These are phyloP conservation scores for Trametes pubescens DNA, from an alignment of 1,284 basidiomycete genomes.

Conservation along the genomic window DNA sequence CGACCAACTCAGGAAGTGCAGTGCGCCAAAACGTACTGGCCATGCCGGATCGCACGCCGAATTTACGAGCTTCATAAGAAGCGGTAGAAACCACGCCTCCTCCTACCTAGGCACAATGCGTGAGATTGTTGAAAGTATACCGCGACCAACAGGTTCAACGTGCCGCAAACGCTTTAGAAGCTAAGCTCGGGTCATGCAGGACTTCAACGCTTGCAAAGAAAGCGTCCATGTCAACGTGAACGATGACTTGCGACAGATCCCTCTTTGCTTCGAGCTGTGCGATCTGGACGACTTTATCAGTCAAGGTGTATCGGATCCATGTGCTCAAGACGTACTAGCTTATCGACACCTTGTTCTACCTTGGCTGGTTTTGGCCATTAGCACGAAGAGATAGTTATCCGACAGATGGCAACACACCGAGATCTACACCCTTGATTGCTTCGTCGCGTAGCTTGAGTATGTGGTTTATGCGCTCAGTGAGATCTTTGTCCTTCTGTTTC, in stretches of 20 bases:
- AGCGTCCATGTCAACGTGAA: slow-evolving; percentile 90
- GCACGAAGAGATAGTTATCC: neutral
- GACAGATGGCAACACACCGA: slow-evolving; percentile 53
- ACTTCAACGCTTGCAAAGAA: slow-evolving; percentile 81
- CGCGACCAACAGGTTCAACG: slow-evolving; percentile 36
- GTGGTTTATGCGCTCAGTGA: slow-evolving; percentile 74
- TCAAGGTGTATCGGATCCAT: neutral
- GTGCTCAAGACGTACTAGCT: slow-evolving; percentile 48
- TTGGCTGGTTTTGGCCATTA: slow-evolving; percentile 47
- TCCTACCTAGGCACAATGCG: slow-evolving; percentile 60
- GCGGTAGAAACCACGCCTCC: slow-evolving; percentile 85
- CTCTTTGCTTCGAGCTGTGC: slow-evolving; percentile 78
- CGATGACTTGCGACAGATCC: slow-evolving; percentile 85
- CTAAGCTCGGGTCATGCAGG: slow-evolving; percentile 79
- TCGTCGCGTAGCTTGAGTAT: slow-evolving; percentile 76
- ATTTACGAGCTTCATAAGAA: slow-evolving; percentile 91
- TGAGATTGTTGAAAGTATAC: neutral
- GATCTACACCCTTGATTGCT: slow-evolving; percentile 60
- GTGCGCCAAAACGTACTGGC: slow-evolving; percentile 58
- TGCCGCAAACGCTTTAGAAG: slow-evolving; percentile 90
- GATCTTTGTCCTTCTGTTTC: slow-evolving; percentile 82
- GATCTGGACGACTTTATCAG: slow-evolving; percentile 55
- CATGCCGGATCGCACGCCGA: slow-evolving; percentile 91
- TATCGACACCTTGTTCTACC: slow-evolving; percentile 62
- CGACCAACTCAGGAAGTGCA: slow-evolving; percentile 2